Evolutionary conservation across 2,329 filamentous ascomycete genomes (phyloP), one percentile per base, ranked within the genome.

Genomic region (Leptographium wingfieldii): DNA sequence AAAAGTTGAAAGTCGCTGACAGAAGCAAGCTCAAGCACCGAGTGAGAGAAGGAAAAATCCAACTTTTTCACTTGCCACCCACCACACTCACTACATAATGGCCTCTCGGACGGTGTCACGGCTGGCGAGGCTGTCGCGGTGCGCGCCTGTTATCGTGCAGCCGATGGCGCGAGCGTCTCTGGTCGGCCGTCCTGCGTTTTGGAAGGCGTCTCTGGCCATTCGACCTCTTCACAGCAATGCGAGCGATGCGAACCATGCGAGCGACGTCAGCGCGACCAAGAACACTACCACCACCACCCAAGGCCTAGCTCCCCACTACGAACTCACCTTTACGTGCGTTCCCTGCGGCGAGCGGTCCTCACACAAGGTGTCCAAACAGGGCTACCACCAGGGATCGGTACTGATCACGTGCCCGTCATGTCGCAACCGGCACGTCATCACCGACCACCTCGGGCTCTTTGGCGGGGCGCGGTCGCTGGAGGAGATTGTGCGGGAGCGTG

Each of bases 281-380:
- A 11, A 11, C 54, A 27, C 9, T 6, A 12, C n/a, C 25, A n/a
- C 31, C 19, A 2, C 7, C 22, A 9, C 55, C 9, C 25, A 3
- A 55, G 9, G 57, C 6, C 22, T 69, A 48, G 70, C 65, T 67
- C 90, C 90, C 1, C 83, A 88, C 60, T 99, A 97, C 74, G 81
- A 90, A 66, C 80, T 99, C 65, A 88, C 85, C 56, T 96, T 99
- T 72, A 99, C 94, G 66, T 99, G 94, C 80, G 85, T 88, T 61
- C 90, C 89, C 38, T 99, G 94, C 74, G 77, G 80, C 54, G 76
- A 81, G 43, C 86, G 92, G 61, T 95, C 90, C n/a, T 80, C 84
- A 14, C 95, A 99, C 74, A 81, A 81, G 57, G 79, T 99, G 67
- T 90, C 90, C 35, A 96, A 97, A 73, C 94, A 97, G 70, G 94